phyloP scores from a whole-genome alignment of 352 stramenopile genomes.

The Phytophthora tubulina region DNA sequence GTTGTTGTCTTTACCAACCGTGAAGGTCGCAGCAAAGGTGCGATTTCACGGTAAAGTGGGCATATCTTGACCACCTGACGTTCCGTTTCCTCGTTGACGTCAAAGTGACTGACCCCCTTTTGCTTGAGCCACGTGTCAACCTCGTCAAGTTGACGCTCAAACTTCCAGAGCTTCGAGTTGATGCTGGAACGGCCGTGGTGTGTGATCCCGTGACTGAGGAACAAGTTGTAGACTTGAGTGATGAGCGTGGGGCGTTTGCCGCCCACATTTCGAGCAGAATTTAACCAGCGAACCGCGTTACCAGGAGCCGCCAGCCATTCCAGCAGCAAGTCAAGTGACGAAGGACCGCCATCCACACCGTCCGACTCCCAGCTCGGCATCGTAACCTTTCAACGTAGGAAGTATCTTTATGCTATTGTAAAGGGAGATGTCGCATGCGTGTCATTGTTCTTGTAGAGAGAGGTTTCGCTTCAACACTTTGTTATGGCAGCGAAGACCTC shows the following conservation, averaged over 20 bases:
- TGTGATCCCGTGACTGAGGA: not conserved
- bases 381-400: constrained; percentile 1
- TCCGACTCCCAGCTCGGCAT: constrained; percentile 28
- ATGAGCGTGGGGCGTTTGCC: not conserved
- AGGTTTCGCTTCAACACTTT: not conserved
- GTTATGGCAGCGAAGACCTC: no score
- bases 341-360: constrained; percentile 9
- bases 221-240: not conserved
- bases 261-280: not conserved
- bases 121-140: not conserved
- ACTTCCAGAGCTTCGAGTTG: constrained; percentile 3
- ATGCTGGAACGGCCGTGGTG: not conserved
- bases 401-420: constrained; percentile 9
- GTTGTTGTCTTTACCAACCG: no score
- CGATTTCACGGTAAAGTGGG: constrained; percentile 4
- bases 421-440: constrained; percentile 10
- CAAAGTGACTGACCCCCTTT: not conserved
- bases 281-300: not conserved
- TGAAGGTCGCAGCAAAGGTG: not conserved
- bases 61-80: not conserved
- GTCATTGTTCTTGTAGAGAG: constrained; percentile 1
- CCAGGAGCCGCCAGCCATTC: constrained; percentile 11
- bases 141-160: not conserved
- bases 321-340: constrained; percentile 34
- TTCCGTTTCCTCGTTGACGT: not conserved